Conservation (phyloP, 768 basidiomycete genomes). For the Boletus subcaerulescens region DNA sequence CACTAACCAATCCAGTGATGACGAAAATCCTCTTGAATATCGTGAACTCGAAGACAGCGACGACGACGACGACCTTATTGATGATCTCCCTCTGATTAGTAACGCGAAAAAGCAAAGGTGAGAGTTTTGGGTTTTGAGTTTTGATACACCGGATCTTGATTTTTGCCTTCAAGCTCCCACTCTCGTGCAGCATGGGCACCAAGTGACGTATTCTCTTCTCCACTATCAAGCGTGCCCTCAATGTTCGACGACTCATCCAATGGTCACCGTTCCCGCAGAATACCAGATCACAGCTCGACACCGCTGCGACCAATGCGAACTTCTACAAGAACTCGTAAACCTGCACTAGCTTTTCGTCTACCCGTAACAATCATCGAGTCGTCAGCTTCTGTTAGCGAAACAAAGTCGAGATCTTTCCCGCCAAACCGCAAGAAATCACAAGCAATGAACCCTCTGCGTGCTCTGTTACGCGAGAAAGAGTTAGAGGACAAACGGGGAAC, state of each 20-base stretch:
- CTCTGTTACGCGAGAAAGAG: slow-evolving; percentile 52
- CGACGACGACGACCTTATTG: slow-evolving; percentile 41
- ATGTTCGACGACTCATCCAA: background rate
- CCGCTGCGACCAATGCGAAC: slow-evolving; percentile 7
- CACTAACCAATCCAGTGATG: slow-evolving; percentile 43
- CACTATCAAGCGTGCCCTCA: slow-evolving; percentile 22
- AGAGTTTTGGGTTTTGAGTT: background rate
- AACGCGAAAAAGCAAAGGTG: slow-evolving; percentile 9
- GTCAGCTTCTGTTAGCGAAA: background rate
- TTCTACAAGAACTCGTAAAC: slow-evolving; percentile 22
- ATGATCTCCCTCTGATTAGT: slow-evolving; percentile 15
- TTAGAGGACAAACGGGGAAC: slow-evolving; percentile 31
- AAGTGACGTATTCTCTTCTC: slow-evolving; percentile 18
- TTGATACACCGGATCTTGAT: background rate
- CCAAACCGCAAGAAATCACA: slow-evolving; percentile 19
- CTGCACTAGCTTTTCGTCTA: slow-evolving; percentile 1
- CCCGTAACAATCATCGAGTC: slow-evolving; percentile 12
- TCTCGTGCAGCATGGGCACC: background rate
- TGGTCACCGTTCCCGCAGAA: background rate
- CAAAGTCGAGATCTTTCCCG: background rate
- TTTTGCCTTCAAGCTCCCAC: slow-evolving; percentile 3
- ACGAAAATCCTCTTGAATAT: slow-evolving; percentile 33
- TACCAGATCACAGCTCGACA: slow-evolving; percentile 1
- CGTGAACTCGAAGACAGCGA: slow-evolving; percentile 51
- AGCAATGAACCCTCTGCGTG: slow-evolving; percentile 50